Base-by-base conservation (phyloP, 805 yeast genomes). In the Tanozyma kutaoensis region DNA sequence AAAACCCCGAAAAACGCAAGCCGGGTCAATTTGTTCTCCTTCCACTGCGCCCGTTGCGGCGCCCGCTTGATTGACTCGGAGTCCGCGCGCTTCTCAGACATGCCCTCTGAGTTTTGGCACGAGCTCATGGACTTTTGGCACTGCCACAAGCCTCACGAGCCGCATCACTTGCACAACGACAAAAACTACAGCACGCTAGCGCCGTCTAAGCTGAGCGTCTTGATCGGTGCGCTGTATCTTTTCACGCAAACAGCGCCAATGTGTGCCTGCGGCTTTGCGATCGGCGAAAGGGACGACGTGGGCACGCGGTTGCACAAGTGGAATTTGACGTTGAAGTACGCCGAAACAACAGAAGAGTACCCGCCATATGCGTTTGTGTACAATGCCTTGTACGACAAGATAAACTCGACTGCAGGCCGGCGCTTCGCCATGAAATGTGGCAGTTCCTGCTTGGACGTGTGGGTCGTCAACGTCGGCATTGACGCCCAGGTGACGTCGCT, bases 111-210 rank as follows among this genome's bases (percentile, higher is more conserved):
- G 43, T 58, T 71, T 26, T 88, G 98, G 98, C 72, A 77, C 10
- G 98, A 88, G 46, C 56, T 91, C 66, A 78, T 88, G 93, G 97
- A 88, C 31, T 79, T 78, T 37, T 88, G 98, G 98, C 96, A 88
- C 47, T 88, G 98, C 45, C 96, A 88, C 44, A 78, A 77, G 40
- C 93, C 93, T 0, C 47, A 22, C 15, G 15, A 22, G 8, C 12
- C 7, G 8, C 14, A n/a, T 10, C 24, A 22, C 14, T 4, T 4
- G 9, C 24, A 5, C 11, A 6, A 5, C 4, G 8, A 12, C 15
- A 22, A n/a, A 10, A 7, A 22, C 24, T 22, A 5, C 15, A 14
- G 5, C 22, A 20, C 22, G 10, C 22, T 11, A 5, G 5, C 5
- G 12, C 22, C 12, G 22, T 4, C 8, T 5, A 5, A 8, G 8